Conservation (phyloP, 2,329 filamentous ascomycete genomes). For the Canariomyces notabilis region DNA sequence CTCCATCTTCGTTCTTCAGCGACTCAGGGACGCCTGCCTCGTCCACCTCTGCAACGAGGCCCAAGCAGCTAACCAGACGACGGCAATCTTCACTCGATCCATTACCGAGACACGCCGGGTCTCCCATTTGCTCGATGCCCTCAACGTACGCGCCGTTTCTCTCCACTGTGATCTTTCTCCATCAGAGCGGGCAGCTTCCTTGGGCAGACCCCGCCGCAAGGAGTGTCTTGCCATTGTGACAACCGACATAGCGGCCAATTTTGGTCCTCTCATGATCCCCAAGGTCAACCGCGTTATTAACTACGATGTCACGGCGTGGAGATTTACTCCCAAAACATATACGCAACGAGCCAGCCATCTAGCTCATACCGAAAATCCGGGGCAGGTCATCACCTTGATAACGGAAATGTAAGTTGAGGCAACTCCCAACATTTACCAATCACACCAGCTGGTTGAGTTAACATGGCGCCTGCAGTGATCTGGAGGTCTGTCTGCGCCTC, state of each 20-base stretch:
- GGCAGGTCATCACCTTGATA: slow-evolving; percentile 6
- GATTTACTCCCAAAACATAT: neutral
- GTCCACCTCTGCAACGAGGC: slow-evolving; percentile 10
- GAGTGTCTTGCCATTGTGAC: slow-evolving; percentile 8
- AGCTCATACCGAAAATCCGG: slow-evolving; percentile 3
- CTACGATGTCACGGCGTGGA: slow-evolving; percentile 4
- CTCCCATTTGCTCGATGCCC: slow-evolving; percentile 6
- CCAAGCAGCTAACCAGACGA: neutral
- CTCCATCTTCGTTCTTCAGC: slow-evolving; percentile 2
- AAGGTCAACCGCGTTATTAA: slow-evolving; percentile 7
- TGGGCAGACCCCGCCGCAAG: slow-evolving; percentile 10
- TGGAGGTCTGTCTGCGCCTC: slow-evolving; percentile 1
- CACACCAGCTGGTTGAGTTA: neutral
- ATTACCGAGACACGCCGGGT: slow-evolving; percentile 5
- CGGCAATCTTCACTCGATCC: slow-evolving; percentile 9
- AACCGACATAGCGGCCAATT: slow-evolving; percentile 6
- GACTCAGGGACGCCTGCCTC: slow-evolving; percentile 8
- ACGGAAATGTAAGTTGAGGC: slow-evolving; percentile 9
- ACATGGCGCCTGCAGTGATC: slow-evolving; percentile 3
- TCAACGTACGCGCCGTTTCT: slow-evolving; percentile 6
- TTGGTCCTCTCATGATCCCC: slow-evolving; percentile 4
- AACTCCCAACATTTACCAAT: slow-evolving; percentile 1
- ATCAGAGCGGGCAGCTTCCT: slow-evolving; percentile 10
- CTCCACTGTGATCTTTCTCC: slow-evolving; percentile 8
- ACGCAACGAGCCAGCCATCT: neutral